Percentiles rank a stretch among this genome's conserved stretches.
Evolutionary conservation across 306 rosid genomes (phyloP).

Genomic region (Dalbergia cochinchinensis): DNA sequence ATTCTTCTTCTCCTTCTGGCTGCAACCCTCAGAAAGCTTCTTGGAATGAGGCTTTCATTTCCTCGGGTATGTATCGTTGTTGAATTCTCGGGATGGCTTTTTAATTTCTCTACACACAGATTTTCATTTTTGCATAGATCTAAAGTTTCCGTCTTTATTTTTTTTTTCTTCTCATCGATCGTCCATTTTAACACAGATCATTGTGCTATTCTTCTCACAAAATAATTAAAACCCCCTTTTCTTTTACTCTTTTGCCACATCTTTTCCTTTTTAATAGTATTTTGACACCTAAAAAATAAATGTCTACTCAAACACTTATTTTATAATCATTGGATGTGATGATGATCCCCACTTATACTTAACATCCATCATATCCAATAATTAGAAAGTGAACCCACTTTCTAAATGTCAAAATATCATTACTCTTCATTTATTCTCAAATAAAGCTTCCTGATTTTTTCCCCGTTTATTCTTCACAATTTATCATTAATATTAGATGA

Average conservation of each 20-base stretch:
- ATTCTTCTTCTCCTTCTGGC: conserved; percentile 44
- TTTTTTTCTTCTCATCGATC: background rate
- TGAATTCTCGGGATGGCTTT: background rate
- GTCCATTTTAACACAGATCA: background rate
- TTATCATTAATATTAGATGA: no score
- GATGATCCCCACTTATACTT: no score
- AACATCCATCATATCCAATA: no score
- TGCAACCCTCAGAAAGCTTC: conserved; percentile 48
- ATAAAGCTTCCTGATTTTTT: background rate
- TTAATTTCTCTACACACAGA: no score
- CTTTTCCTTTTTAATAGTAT: background rate
- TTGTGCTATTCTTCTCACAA: conserved; percentile 9
- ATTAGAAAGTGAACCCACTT: no score
- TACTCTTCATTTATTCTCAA: conserved; percentile 1
- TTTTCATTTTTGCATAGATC: conserved; percentile 55
- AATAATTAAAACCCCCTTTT: background rate
- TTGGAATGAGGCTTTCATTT: conserved; percentile 53
- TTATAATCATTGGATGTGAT: no score
- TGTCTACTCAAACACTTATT: no score
- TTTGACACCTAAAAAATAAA: no score
- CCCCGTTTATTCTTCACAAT: no score
- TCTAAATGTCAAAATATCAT: no score
- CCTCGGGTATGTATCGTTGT: conserved; percentile 50
- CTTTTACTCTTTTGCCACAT: background rate
- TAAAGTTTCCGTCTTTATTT: background rate